Evolutionary conservation across 2,329 filamentous ascomycete genomes (phyloP), one percentile per base, ranked within the genome.

Genomic region (Tolypocladium endophyticum): DNA sequence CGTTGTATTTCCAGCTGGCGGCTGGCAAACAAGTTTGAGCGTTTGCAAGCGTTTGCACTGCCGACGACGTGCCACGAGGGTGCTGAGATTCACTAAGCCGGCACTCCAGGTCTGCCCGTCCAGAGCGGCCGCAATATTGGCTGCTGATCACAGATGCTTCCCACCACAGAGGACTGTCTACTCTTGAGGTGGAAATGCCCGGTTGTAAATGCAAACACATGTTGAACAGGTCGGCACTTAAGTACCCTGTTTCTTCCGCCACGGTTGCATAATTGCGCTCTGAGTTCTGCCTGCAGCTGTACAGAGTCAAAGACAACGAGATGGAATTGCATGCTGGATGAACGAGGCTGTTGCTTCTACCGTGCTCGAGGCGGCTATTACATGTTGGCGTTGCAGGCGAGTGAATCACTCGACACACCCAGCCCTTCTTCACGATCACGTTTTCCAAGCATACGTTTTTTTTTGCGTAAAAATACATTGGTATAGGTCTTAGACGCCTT

Each of bases 401-500:
- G 47, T 16, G 20, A 25, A 28, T 1, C 16, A 20, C 25, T 11
- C 47, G 16, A 25, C 28, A 33, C 16, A 28, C 18, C 11, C 28
- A 20, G 16, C 28, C 28, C 47, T 20, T 11, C 47, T 30, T 33
- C 16, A n/a, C 30, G 2, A 2, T 4, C 20, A 54, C 20, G 2
- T 16, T 54, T 20, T n/a, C n/a, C 11, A 23, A 54, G 9, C 11
- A 54, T 23, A 5, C 20, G 28, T 39, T 56, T 62, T 62, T 57
- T 59, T 52, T 58, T 54, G 50, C 61, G 36, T 66, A 70, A 67
- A 65, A 68, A 70, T 69, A 72, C 70, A 72, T 63, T 73, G 70
- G 66, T 74, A 69, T 75, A 75, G 71, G 75, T 71, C 65, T 66
- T 67, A 67, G 66, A 67, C 67, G 58, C 61, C 54, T 59, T 56